These are phyloP conservation scores for Monosporascus sp. DNA, from an alignment of 2,329 filamentous ascomycete species.

Conservation along the genomic window DNA sequence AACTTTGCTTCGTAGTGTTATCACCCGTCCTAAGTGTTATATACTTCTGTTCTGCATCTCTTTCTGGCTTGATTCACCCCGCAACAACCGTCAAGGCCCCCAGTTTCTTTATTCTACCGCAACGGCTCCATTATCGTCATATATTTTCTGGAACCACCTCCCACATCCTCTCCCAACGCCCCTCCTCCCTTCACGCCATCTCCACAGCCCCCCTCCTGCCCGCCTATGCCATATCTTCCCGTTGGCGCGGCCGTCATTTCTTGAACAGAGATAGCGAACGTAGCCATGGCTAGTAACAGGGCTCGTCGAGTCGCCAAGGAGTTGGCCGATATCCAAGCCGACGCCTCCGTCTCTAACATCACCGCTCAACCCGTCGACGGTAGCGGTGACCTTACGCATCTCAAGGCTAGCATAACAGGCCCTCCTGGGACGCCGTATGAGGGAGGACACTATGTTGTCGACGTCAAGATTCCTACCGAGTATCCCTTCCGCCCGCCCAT, in stretches of 20 bases:
- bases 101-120: too few species aligned
- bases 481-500: conserved; percentile 91
- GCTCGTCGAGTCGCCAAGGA: conserved; percentile 68
- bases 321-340: conserved; percentile 67
- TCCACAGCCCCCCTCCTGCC: neutral
- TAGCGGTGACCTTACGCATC: conserved; percentile 66
- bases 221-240: neutral
- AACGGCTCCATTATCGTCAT: too few species aligned
- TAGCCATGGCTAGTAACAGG: conserved; percentile 45
- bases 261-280: conserved; percentile 3
- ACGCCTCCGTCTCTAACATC: conserved; percentile 68
- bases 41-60: too few species aligned
- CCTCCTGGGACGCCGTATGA: conserved; percentile 93
- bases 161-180: neutral
- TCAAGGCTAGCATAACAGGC: conserved; percentile 77
- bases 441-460: conserved; percentile 74
- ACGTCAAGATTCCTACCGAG: conserved; percentile 80
- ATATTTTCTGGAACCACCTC: too few species aligned
- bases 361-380: conserved; percentile 60
- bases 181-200: conserved; percentile 2
- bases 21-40: too few species aligned
- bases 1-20: too few species aligned
- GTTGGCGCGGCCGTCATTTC: conserved; percentile 2
- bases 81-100: too few species aligned
- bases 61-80: too few species aligned